Evolutionary conservation across 169 alveolate genomes (phyloP), one percentile per base, ranked within the genome.

Genomic region (Plasmodium coatneyi): DNA sequence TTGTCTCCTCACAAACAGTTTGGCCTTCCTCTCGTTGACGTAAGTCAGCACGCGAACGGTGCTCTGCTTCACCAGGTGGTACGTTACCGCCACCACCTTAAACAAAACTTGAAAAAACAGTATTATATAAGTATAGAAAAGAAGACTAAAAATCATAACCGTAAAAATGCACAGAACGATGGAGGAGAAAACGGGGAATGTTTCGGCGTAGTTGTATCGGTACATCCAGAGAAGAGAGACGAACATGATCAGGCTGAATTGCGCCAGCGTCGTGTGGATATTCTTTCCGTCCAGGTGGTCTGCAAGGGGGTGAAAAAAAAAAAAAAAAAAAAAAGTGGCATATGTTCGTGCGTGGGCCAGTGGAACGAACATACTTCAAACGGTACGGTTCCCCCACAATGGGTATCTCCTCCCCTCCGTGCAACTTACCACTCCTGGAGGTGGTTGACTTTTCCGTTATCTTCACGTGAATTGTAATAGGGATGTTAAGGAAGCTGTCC

Each of bases 391-490:
- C 1, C 19, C 2, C 56, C 56, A 46, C 56, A 12, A 46, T 46
- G 56, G 0, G 0, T 46, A 19, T 9, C 56, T 9, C 52, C 0
- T 41, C 19, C 56, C 56, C 56, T 46, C 25, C 28, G 43, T 9
- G 16, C 36, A 80, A 14, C 41, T 84, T 32, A 84, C 92, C 92
- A 84, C 28, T 52, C 41, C 52, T 74, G 46, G 79, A 5, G 71
- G 71, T 1, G 14, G 28, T 10, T 1, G 79, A 74, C 54, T 54
- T 74, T 74, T 84, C 92, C 3, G 92, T 84, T 9, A 84, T 84
- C 80, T 84, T 84, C 39, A 84, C 92, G 60, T 84, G 92, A 72
- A 84, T 84, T 1, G 84, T 84, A 14, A 74, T 84, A 3, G 92
- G 80, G 22, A 81, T 54, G 32, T 60, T 60, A 60, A 6, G 28